Evolutionary conservation across 352 stramenopile genomes (phyloP).

Genomic region (Thraustotheca clavata): DNA sequence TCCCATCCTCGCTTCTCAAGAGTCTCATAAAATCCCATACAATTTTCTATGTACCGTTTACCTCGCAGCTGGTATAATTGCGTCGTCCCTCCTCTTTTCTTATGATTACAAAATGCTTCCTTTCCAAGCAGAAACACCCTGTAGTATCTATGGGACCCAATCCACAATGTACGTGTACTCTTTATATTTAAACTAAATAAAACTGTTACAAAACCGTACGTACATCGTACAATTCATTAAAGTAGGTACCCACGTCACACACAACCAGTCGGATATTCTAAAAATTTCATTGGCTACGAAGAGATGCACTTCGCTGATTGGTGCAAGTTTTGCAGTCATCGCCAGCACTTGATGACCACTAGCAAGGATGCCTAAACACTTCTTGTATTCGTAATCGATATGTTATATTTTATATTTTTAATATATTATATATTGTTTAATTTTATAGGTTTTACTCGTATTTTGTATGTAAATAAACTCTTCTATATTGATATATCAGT

Average conservation of each 20-base stretch:
- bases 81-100: neutral
- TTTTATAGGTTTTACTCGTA: neutral
- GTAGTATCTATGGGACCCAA: neutral
- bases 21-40: neutral
- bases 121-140: neutral
- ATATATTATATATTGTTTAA: neutral
- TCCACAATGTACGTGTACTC: too few relatives aligned
- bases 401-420: neutral
- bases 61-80: neutral
- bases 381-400: slow-evolving; percentile 4
- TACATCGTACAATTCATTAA: neutral
- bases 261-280: neutral
- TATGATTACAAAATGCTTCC: neutral
- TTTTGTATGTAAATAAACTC: neutral
- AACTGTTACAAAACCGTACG: neutral
- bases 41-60: neutral
- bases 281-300: slow-evolving; percentile 14
- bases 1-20: slow-evolving; percentile 1
- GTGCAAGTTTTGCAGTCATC: slow-evolving; percentile 14
- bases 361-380: slow-evolving; percentile 13
- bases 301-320: slow-evolving; percentile 10
- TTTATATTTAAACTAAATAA: neutral
- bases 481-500: neutral
- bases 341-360: neutral
- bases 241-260: neutral